Conservation (phyloP, 108 stramenopile species). For the Nitzschia palea region DNA sequence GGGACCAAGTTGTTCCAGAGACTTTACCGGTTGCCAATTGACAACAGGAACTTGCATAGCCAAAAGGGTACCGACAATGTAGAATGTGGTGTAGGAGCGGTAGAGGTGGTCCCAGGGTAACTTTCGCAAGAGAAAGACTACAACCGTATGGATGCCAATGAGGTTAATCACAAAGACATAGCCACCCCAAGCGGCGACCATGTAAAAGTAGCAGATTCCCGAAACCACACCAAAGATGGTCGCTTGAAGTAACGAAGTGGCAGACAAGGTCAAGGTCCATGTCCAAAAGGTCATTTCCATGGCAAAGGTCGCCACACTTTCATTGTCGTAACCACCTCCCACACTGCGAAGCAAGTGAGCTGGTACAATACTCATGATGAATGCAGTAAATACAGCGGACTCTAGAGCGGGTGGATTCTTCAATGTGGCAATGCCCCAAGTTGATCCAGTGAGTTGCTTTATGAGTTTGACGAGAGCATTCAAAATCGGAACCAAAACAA, state of each 20-base stretch:
- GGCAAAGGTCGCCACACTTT: constrained; percentile 94
- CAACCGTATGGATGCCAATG: constrained; percentile 85
- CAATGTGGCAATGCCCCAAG: constrained; percentile 34
- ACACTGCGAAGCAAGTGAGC: constrained; percentile 85
- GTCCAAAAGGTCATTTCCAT: constrained; percentile 87
- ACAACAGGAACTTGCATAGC: constrained; percentile 94
- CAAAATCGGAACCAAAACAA: constrained; percentile 25
- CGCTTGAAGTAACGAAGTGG: constrained; percentile 13
- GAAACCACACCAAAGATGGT: constrained; percentile 43
- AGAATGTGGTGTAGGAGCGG: constrained; percentile 90
- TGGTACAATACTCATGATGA: constrained; percentile 84
- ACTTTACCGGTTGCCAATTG: constrained; percentile 79
- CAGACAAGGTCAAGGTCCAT: constrained; percentile 72
- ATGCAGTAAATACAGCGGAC: constrained; percentile 59
- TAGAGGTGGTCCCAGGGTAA: constrained; percentile 44
- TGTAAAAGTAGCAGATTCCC: constrained; percentile 86
- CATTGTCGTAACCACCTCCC: constrained; percentile 98
- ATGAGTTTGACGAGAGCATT: constrained; percentile 42
- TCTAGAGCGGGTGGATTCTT: constrained; percentile 45
- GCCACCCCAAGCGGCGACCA: constrained; percentile 99
- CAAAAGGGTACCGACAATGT: constrained; percentile 84
- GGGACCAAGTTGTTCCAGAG: constrained; percentile 87
- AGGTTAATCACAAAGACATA: constrained; percentile 99
- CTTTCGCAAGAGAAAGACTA: constrained; percentile 75
- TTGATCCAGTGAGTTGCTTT: constrained; percentile 33